A percentile compares a stretch with the other conserved stretches of the same genome.
phyloP scores from a whole-genome alignment of 2,329 filamentous ascomycete species.

The Mycogone perniciosa region DNA sequence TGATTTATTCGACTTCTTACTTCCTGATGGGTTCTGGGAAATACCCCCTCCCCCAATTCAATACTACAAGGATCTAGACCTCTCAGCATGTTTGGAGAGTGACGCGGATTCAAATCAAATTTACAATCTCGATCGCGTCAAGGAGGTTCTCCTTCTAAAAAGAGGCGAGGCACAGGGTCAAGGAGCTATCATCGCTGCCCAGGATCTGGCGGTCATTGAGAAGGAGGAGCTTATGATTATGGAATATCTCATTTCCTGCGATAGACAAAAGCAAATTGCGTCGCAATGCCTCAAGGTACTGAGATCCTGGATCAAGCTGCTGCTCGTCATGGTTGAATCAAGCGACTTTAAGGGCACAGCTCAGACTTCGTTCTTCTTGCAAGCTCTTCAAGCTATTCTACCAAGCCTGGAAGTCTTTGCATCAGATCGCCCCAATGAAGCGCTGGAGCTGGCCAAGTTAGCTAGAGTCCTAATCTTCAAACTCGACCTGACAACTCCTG shows the following conservation, averaged over 20 bases:
- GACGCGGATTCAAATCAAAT: conserved; percentile 50
- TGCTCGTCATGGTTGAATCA: conserved; percentile 75
- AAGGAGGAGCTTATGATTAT: conserved; percentile 55
- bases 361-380: conserved; percentile 73
- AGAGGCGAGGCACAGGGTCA: conserved; percentile 53
- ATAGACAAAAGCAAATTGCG: conserved; percentile 54
- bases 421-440: conserved; percentile 60
- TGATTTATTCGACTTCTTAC: conserved; percentile 85
- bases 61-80: conserved; percentile 60
- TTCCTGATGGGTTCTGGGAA: conserved; percentile 45
- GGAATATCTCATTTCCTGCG: conserved; percentile 55
- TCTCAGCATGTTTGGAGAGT: conserved; percentile 57
- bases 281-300: conserved; percentile 61
- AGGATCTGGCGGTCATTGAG: conserved; percentile 46
- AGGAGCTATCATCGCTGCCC: conserved; percentile 42
- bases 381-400: conserved; percentile 78
- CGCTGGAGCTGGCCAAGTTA: conserved; percentile 71
- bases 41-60: conserved; percentile 47
- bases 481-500: conserved; percentile 50
- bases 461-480: conserved; percentile 66
- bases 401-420: conserved; percentile 79
- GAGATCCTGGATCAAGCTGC: conserved; percentile 75
- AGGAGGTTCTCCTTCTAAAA: conserved; percentile 66
- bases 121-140: conserved; percentile 65
- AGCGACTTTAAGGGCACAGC: conserved; percentile 70